A percentile compares a stretch with the other conserved stretches of the same genome.
Evolutionary conservation across 495 filamentous ascomycete species (phyloP).

Genomic region (Opeltia flavorubescens): DNA sequence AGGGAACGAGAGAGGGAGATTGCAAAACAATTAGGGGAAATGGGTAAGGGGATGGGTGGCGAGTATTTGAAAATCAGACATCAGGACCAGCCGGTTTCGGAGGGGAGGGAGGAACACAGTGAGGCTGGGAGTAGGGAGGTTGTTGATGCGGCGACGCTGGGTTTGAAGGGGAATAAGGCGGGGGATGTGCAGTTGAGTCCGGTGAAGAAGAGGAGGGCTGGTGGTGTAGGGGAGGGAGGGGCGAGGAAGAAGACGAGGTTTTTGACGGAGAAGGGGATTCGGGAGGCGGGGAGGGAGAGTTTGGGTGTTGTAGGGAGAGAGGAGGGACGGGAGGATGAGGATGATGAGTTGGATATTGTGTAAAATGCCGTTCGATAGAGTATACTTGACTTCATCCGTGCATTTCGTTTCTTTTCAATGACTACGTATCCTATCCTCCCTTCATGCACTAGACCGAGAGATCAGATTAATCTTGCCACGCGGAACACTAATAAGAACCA

Average conservation of each 20-base stretch:
- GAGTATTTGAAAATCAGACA: constrained; percentile 53
- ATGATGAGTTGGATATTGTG: constrained; percentile 43
- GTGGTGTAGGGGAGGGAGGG: constrained; percentile 23
- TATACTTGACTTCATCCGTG: too few relatives aligned
- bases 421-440: too few relatives aligned
- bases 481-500: too few relatives aligned
- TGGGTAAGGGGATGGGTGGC: constrained; percentile 53
- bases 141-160: constrained; percentile 36
- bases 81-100: background rate
- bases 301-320: constrained; percentile 35
- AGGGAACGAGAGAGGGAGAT: constrained; percentile 74
- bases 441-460: too few relatives aligned
- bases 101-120: constrained; percentile 1
- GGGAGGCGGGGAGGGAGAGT: constrained; percentile 64
- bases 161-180: constrained; percentile 41
- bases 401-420: too few relatives aligned
- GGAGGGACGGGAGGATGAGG: constrained; percentile 28
- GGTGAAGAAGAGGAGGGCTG: constrained; percentile 43
- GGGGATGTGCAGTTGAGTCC: constrained; percentile 54
- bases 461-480: too few relatives aligned
- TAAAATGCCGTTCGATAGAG: too few relatives aligned
- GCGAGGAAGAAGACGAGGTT: constrained; percentile 67
- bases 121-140: constrained; percentile 4
- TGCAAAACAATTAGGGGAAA: constrained; percentile 48
- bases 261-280: constrained; percentile 60